phyloP scores from a whole-genome alignment of 768 basidiomycete species.

The Podaxis sp. region DNA sequence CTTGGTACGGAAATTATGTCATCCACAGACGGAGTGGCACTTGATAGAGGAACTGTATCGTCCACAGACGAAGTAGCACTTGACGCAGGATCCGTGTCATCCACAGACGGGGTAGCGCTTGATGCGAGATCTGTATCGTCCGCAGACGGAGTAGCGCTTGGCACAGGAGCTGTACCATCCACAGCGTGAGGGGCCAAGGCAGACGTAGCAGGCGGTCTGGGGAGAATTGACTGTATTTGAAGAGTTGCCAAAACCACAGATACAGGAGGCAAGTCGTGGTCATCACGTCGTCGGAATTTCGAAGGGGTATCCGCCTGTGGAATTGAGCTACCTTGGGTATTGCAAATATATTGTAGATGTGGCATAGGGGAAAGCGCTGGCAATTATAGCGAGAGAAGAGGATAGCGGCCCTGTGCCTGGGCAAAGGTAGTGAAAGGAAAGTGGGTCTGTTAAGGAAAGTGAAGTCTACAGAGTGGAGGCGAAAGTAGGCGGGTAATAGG shows the following conservation, averaged over 20 bases:
- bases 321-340: background rate
- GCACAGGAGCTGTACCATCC: background rate
- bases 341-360: background rate
- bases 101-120: background rate
- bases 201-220: background rate
- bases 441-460: background rate
- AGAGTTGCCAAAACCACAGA: background rate
- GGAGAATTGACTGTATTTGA: background rate
- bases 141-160: background rate
- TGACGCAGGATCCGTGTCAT: background rate
- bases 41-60: background rate
- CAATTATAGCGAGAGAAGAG: background rate
- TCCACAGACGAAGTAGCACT: background rate
- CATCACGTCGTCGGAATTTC: background rate
- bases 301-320: background rate
- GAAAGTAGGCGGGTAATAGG: background rate
- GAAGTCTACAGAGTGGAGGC: constrained; percentile 1
- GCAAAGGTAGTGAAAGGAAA: background rate
- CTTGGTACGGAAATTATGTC: background rate
- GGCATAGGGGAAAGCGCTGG: constrained; percentile 13
- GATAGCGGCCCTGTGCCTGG: background rate
- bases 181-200: background rate
- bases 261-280: background rate
- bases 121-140: background rate
- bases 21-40: background rate